A percentile compares a stretch with the other conserved stretches of the same genome.
Conservation (phyloP, 2,329 filamentous ascomycete genomes). For the Exophiala dermatitidis region DNA sequence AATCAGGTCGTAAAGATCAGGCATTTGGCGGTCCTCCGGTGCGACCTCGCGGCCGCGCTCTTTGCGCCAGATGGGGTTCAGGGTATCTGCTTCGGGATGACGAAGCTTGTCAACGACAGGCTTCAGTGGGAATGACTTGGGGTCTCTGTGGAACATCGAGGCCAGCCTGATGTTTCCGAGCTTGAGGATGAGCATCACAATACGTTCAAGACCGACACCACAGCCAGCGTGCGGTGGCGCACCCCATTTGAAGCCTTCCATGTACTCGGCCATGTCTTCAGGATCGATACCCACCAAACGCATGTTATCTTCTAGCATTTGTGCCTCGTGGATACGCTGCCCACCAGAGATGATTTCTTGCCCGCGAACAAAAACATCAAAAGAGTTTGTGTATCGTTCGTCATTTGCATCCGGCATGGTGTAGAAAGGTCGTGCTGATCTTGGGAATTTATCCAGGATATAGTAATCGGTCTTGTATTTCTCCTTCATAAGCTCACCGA, state of each 20-base stretch:
- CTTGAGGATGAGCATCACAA: constrained; percentile 77
- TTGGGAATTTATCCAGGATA: constrained; percentile 87
- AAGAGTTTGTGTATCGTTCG: constrained; percentile 73
- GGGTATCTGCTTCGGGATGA: constrained; percentile 80
- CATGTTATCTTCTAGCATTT: constrained; percentile 71
- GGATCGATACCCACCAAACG: constrained; percentile 66
- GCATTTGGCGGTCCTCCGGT: constrained; percentile 49
- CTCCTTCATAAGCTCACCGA: constrained; percentile 77
- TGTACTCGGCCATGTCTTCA: constrained; percentile 80
- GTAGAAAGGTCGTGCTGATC: constrained; percentile 79
- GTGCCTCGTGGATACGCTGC: constrained; percentile 80
- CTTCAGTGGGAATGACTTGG: constrained; percentile 71
- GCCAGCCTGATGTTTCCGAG: constrained; percentile 85
- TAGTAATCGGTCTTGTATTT: constrained; percentile 88
- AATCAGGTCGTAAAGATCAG: constrained; percentile 76
- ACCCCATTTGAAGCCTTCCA: constrained; percentile 80
- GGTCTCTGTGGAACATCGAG: constrained; percentile 80
- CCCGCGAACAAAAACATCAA: constrained; percentile 88
- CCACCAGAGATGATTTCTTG: constrained; percentile 90
- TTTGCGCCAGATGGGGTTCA: constrained; percentile 55
- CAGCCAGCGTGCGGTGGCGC: constrained; percentile 84
- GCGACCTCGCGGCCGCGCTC: constrained; percentile 42
- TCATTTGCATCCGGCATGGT: constrained; percentile 75
- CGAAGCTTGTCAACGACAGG: constrained; percentile 59
- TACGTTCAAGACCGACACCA: constrained; percentile 81